Evolutionary conservation across 164 flowering plant genomes (phyloP), one percentile per base, ranked within the genome.

Genomic region (Protea cynaroides): DNA sequence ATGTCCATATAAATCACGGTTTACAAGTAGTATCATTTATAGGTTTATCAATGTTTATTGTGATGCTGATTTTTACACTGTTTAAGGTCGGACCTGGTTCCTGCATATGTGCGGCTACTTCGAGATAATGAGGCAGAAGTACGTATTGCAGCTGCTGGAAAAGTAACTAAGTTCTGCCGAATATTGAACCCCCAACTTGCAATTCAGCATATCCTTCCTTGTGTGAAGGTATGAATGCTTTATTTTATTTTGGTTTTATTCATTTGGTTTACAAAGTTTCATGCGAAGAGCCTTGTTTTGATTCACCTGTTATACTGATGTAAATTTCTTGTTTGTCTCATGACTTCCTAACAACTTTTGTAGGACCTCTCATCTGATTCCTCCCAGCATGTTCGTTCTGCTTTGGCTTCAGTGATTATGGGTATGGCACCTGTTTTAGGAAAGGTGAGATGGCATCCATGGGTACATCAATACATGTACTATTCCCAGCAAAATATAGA

Each of bases 61-160:
- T 51, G 58, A 25, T 29, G 54, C 21, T 37, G 15, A 64, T 10
- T 64, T 52, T 38, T n/a, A n/a, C 62, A 53, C 65, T 65, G 56
- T 72, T 71, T 23, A 58, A 93, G 98, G 84, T 68, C 89, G 66
- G 98, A 93, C 63, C 68, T 93, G 81, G 92, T 93, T 74, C 97
- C 97, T 69, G 96, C 98, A 54, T 93, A 90, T 77, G 98, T 93
- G 17, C 85, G 94, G 37, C 72, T 93, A 50, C 96, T 93, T 72
- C 96, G 96, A 66, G 98, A 93, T 76, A 93, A 90, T 78, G 98
- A 93, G 74, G 98, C 98, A 73, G 97, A 93, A 85, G 98, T 93
- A 51, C 86, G 97, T 51, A 93, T 93, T 59, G 98, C 98, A 49
- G 97, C 98, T 74, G 96, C 98, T 47, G 98, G 98, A 21, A 90